A percentile compares a stretch with the other conserved stretches of the same genome.
phyloP scores from a whole-genome alignment of 2,329 filamentous ascomycete genomes.

The Colletotrichum sp. region DNA sequence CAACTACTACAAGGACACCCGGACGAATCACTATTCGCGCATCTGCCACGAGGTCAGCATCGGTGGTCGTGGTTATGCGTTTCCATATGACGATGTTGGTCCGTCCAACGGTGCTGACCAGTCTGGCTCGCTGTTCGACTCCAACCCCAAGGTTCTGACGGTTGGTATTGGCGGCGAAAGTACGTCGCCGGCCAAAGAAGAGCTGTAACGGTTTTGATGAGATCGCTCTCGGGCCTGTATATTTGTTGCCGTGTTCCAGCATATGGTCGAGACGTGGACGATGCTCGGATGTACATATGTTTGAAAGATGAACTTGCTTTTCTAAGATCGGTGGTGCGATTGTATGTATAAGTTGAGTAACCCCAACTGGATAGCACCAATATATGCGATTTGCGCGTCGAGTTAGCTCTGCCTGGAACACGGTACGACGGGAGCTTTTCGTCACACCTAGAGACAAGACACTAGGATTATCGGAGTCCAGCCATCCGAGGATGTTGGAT shows the following conservation, averaged over 20 bases:
- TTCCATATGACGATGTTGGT: slow-evolving; percentile 74
- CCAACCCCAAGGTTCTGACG: slow-evolving; percentile 58
- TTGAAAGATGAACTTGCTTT: not conserved
- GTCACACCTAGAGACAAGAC: not conserved
- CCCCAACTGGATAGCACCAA: not conserved
- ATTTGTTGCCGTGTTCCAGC: not conserved
- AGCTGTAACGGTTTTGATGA: not conserved
- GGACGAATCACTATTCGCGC: slow-evolving; percentile 72
- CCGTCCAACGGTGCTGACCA: slow-evolving; percentile 61
- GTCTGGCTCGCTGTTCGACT: slow-evolving; percentile 66
- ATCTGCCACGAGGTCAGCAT: slow-evolving; percentile 66
- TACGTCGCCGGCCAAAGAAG: not conserved
- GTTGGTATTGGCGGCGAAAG: slow-evolving; percentile 57
- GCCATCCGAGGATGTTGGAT: not conserved
- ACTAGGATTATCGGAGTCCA: not conserved
- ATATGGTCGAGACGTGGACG: not conserved
- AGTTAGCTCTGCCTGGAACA: not conserved
- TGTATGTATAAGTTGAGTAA: not conserved
- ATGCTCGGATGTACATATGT: not conserved
- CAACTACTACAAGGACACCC: slow-evolving; percentile 56
- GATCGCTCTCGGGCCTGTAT: not conserved
- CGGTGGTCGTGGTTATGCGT: slow-evolving; percentile 69
- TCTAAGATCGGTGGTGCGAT: not conserved
- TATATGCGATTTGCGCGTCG: not conserved
- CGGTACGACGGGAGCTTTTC: not conserved